Percentiles rank a stretch among this genome's conserved stretches.
Evolutionary conservation across 352 stramenopile genomes (phyloP).

Genomic region (Plasmopara halstedii): DNA sequence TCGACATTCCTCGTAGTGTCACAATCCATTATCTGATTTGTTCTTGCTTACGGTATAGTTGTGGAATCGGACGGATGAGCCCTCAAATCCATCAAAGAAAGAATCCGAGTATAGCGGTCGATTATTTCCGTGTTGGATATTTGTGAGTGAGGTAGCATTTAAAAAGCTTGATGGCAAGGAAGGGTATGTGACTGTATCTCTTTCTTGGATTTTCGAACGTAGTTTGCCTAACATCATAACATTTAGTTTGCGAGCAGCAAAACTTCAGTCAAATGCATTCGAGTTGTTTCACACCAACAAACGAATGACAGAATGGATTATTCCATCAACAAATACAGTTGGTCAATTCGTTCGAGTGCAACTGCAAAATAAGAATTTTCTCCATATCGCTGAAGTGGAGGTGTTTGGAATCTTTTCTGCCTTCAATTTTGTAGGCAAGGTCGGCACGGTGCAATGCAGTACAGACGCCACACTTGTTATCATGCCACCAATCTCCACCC

Average conservation of each 20-base stretch:
- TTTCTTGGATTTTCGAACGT: neutral
- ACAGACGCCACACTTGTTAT: conserved; percentile 87
- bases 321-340: conserved; percentile 76
- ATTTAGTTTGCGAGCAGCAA: conserved; percentile 63
- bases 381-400: conserved; percentile 88
- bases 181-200: conserved; percentile 24
- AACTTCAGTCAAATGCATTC: conserved; percentile 72
- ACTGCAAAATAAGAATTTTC: conserved; percentile 80
- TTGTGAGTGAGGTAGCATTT: conserved; percentile 88
- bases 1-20: neutral
- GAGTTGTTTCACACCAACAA: conserved; percentile 69
- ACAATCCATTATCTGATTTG: neutral
- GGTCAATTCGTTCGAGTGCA: conserved; percentile 84
- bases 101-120: conserved; percentile 69
- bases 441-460: conserved; percentile 69
- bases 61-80: conserved; percentile 90
- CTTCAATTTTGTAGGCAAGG: conserved; percentile 74
- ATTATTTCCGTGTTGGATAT: conserved; percentile 90
- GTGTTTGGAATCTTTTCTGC: conserved; percentile 88
- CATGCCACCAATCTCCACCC: conserved; percentile 56
- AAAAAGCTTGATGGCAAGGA: conserved; percentile 67
- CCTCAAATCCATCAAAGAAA: conserved; percentile 61
- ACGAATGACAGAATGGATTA: conserved; percentile 82
- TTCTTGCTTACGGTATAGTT: conserved; percentile 46
- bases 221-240: neutral